A percentile compares a stretch with the other conserved stretches of the same genome.
phyloP scores from a whole-genome alignment of 306 rosid genomes.

The Prunus campanulata region DNA sequence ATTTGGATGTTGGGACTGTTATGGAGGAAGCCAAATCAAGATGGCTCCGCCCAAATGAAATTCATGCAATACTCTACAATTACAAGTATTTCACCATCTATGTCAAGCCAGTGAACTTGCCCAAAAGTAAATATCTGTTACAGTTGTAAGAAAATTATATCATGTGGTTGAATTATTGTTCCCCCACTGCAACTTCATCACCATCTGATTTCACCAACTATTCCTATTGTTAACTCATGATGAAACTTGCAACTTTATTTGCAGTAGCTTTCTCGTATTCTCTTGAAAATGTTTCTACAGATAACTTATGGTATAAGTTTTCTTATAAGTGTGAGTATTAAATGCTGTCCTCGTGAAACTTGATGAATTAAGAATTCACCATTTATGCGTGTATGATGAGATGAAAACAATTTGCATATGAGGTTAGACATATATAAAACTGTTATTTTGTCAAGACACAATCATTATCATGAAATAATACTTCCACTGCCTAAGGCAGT shows the following conservation, averaged over 20 bases:
- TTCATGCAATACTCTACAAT: conserved; percentile 83
- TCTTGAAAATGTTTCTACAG: neutral
- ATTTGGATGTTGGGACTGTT: conserved; percentile 61
- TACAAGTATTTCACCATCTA: conserved; percentile 64
- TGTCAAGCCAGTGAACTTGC: conserved; percentile 86
- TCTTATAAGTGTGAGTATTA: neutral
- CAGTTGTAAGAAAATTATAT: conserved; percentile 15
- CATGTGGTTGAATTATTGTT: neutral
- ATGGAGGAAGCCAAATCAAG: conserved; percentile 74
- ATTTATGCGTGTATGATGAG: neutral
- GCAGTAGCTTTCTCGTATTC: neutral
- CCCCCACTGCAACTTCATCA: neutral
- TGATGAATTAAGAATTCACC: neutral
- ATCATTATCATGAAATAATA: neutral
- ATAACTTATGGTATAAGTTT: neutral
- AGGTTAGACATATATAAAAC: neutral
- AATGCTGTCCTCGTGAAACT: neutral
- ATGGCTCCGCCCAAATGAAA: conserved; percentile 99
- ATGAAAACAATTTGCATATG: conserved; percentile 6
- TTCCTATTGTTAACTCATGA: neutral
- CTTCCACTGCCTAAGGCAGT: conserved; percentile 6
- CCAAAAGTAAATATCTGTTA: conserved; percentile 60
- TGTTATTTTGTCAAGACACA: conserved; percentile 1
- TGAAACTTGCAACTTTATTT: neutral
- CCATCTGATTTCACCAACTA: neutral